A percentile compares a stretch with the other conserved stretches of the same genome.
phyloP scores from a whole-genome alignment of 495 filamentous ascomycete genomes.

The Aspergillus cristatus region DNA sequence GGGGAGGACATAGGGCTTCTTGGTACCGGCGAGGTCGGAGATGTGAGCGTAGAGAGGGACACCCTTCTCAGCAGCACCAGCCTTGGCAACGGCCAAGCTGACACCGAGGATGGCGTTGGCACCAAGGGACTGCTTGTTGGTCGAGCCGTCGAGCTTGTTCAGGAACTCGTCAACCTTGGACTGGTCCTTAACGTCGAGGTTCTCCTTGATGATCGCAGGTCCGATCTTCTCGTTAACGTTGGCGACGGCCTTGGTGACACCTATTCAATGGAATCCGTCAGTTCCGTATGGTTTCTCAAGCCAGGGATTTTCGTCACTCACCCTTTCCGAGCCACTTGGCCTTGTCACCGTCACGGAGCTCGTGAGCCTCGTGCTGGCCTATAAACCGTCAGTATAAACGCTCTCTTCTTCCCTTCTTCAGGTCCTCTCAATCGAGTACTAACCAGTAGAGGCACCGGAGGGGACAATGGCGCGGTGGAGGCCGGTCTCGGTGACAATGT shows the following conservation, averaged over 20 bases:
- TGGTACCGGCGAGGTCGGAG: conserved; percentile 96
- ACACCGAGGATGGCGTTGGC: conserved; percentile 99
- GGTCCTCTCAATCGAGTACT: conserved; percentile 18
- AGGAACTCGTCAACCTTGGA: conserved; percentile 86
- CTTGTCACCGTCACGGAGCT: conserved; percentile 99
- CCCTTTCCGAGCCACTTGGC: conserved; percentile 93
- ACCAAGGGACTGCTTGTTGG: conserved; percentile 96
- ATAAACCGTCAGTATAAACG: not conserved
- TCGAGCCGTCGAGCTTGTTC: conserved; percentile 88
- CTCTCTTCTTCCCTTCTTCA: too few relatives aligned
- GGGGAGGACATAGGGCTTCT: conserved; percentile 99
- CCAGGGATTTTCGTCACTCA: conserved; percentile 16
- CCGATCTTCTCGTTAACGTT: conserved; percentile 94
- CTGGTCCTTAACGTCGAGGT: conserved; percentile 96
- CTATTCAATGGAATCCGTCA: conserved; percentile 21
- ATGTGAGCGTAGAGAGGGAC: conserved; percentile 97
- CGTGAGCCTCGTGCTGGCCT: conserved; percentile 97
- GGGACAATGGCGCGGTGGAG: conserved; percentile 98
- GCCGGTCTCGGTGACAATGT: conserved; percentile 91
- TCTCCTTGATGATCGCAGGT: conserved; percentile 84
- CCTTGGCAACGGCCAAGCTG: conserved; percentile 92
- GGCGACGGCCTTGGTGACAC: conserved; percentile 85
- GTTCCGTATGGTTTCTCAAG: conserved; percentile 8
- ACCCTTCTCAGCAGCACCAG: conserved; percentile 95
- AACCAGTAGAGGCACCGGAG: conserved; percentile 94